These are phyloP conservation scores for Bacidia rubella DNA, from an alignment of 495 filamentous ascomycete species.

Conservation along the genomic window DNA sequence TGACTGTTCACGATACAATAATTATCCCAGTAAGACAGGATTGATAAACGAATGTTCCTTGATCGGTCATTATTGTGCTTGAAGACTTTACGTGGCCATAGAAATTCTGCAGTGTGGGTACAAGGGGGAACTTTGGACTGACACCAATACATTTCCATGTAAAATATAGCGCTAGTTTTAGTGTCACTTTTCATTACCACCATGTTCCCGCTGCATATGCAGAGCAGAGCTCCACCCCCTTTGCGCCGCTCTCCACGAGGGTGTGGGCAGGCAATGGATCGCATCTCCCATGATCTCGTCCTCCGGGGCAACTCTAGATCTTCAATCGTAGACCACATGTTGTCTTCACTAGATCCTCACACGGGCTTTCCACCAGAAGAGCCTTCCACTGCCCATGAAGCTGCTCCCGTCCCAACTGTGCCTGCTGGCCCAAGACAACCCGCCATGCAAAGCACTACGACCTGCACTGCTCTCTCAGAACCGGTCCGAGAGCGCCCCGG, in stretches of 20 bases:
- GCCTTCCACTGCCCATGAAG: conserved; percentile 7
- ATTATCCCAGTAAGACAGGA: too few relatives aligned
- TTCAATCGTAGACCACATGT: conserved; percentile 84
- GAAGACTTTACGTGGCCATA: too few relatives aligned
- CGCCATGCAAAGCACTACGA: conserved; percentile 3
- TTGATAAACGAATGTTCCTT: too few relatives aligned
- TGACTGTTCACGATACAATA: too few relatives aligned
- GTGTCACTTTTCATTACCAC: too few relatives aligned
- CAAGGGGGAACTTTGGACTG: too few relatives aligned
- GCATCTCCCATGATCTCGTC: conserved; percentile 82
- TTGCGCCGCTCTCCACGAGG: neutral
- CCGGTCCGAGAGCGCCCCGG: neutral
- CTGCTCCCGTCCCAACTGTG: conserved; percentile 73
- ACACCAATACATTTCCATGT: too few relatives aligned
- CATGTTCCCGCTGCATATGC: too few relatives aligned
- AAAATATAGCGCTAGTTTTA: too few relatives aligned
- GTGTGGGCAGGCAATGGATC: conserved; percentile 15
- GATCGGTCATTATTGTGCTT: too few relatives aligned
- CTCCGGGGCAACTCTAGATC: conserved; percentile 62
- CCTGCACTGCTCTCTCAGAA: neutral
- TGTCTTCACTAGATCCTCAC: conserved; percentile 61
- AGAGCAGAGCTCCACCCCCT: neutral
- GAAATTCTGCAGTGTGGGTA: too few relatives aligned
- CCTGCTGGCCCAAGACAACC: conserved; percentile 58
- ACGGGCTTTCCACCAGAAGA: conserved; percentile 16